phyloP scores from a whole-genome alignment of 768 basidiomycete genomes.

The Lactarius sp. region DNA sequence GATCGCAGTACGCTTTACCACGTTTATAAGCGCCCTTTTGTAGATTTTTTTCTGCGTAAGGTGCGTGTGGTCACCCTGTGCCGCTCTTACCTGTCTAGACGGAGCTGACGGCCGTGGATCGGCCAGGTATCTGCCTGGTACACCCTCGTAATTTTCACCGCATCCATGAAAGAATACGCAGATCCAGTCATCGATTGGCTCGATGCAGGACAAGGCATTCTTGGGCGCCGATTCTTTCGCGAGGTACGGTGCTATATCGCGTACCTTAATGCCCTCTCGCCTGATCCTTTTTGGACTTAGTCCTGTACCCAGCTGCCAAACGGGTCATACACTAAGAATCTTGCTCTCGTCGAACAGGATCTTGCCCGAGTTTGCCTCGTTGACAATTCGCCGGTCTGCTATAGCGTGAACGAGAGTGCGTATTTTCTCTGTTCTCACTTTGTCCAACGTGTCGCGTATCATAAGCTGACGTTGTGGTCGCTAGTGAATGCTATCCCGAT shows the following conservation, averaged over 20 bases:
- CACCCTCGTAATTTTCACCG: constrained; percentile 97
- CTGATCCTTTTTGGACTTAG: constrained; percentile 36
- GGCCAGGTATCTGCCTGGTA: constrained; percentile 96
- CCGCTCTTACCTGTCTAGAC: no score
- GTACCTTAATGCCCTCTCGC: not conserved
- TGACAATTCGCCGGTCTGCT: constrained; percentile 94
- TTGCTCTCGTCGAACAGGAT: constrained; percentile 83
- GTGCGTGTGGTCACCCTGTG: constrained; percentile 38
- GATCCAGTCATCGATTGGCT: constrained; percentile 99
- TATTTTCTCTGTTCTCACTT: no score
- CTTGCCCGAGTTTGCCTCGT: constrained; percentile 90
- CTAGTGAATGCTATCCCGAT: constrained; percentile 97
- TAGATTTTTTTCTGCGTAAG: constrained; percentile 90
- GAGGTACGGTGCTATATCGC: constrained; percentile 52
- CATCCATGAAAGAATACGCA: constrained; percentile 98
- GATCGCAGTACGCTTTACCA: constrained; percentile 91
- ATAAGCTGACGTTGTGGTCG: not conserved
- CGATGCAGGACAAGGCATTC: constrained; percentile 88
- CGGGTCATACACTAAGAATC: constrained; percentile 92
- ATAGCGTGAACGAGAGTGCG: constrained; percentile 88
- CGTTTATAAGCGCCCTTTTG: constrained; percentile 97
- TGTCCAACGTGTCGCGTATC: constrained; percentile 3
- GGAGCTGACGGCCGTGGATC: not conserved
- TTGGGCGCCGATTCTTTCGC: constrained; percentile 84
- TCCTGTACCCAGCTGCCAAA: constrained; percentile 90